phyloP scores from a whole-genome alignment of 2,329 filamentous ascomycete species.

The Herpotrichia juniperi region DNA sequence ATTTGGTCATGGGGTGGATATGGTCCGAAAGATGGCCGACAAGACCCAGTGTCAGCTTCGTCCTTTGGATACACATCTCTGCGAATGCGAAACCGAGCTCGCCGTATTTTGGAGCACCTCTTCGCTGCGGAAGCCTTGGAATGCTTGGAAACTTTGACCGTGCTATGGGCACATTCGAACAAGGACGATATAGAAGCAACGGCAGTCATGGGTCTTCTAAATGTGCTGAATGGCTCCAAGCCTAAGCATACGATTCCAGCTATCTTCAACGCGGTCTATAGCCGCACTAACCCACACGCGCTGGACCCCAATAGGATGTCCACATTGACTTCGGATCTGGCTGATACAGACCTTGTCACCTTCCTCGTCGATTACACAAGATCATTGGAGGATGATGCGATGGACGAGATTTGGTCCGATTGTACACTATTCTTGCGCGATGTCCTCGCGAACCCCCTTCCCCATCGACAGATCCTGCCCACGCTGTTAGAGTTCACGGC shows the following conservation, averaged over 20 bases:
- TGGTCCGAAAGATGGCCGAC: constrained; percentile 60
- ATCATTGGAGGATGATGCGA: constrained; percentile 92
- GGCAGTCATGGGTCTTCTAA: constrained; percentile 82
- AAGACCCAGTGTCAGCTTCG: constrained; percentile 72
- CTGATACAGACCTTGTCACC: constrained; percentile 81
- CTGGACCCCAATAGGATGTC: constrained; percentile 83
- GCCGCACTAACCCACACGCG: constrained; percentile 82
- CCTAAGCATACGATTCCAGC: constrained; percentile 92
- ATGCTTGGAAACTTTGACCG: constrained; percentile 88
- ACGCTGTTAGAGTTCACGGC: constrained; percentile 86
- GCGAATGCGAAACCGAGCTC: constrained; percentile 86
- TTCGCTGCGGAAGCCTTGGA: constrained; percentile 92
- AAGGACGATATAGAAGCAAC: constrained; percentile 59
- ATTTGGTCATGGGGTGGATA: constrained; percentile 94
- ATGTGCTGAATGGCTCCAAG: constrained; percentile 87
- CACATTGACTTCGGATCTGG: constrained; percentile 82
- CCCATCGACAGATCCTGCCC: constrained; percentile 88
- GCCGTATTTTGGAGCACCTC: constrained; percentile 87
- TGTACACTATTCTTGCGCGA: constrained; percentile 91
- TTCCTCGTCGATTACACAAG: constrained; percentile 91
- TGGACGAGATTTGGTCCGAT: constrained; percentile 98
- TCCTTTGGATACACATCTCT: constrained; percentile 92
- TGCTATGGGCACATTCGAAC: constrained; percentile 72
- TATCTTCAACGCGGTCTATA: constrained; percentile 95
- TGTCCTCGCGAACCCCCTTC: constrained; percentile 89